phyloP scores from a whole-genome alignment of 345 rosid species.

The Eucalyptus pauciflora region DNA sequence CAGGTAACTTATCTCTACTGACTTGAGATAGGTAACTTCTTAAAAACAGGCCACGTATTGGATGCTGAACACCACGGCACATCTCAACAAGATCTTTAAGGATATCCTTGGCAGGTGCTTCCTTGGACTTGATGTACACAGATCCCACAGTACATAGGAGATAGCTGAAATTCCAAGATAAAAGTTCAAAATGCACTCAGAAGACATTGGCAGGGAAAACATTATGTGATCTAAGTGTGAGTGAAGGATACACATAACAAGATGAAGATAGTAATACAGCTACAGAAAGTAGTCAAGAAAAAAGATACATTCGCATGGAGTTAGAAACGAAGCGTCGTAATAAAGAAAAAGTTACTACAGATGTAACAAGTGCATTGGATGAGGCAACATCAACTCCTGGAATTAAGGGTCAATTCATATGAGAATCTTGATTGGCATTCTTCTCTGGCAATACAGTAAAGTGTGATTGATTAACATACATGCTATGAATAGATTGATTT shows the following conservation, averaged over 20 bases:
- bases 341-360: not conserved
- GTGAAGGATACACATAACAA: not conserved
- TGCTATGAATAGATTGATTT: not conserved
- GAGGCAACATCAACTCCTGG: not conserved
- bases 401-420: not conserved
- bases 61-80: conserved; percentile 92
- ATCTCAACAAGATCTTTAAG: conserved; percentile 87
- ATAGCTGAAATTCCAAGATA: conserved; percentile 39
- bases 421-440: not conserved
- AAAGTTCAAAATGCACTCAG: not conserved
- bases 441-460: not conserved
- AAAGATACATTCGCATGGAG: not conserved
- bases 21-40: conserved; percentile 92
- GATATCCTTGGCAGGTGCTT: conserved; percentile 75
- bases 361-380: not conserved
- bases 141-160: conserved; percentile 88
- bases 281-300: not conserved
- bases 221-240: not conserved
- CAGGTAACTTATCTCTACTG: conserved; percentile 80
- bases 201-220: not conserved
- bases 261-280: not conserved
- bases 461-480: not conserved
- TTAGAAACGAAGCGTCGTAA: not conserved
- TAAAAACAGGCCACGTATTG: conserved; percentile 76
- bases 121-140: conserved; percentile 78